These are phyloP conservation scores for Neofusicoccum cordaticola DNA, from an alignment of 2,329 filamentous ascomycete genomes.

Conservation along the genomic window DNA sequence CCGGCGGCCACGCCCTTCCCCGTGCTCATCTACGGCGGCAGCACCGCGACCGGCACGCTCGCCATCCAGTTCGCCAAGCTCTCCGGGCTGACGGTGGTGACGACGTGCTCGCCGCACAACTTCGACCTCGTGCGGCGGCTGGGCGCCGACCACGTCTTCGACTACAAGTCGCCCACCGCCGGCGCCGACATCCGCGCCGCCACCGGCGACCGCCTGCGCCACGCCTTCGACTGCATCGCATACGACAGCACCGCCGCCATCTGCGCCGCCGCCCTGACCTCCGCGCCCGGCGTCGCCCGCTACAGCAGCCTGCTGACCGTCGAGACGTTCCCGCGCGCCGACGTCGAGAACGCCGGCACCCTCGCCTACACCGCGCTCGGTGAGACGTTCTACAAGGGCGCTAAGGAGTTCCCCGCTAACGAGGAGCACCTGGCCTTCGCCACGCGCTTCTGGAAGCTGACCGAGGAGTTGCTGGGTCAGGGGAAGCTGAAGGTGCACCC, in stretches of 20 bases:
- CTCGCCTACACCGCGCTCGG: constrained; percentile 45
- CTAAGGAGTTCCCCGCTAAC: constrained; percentile 15
- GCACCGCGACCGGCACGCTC: constrained; percentile 50
- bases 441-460: constrained; percentile 25
- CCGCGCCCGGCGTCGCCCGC: constrained; percentile 21
- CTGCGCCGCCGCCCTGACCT: constrained; percentile 40
- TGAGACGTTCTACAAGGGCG: constrained; percentile 31
- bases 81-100: constrained; percentile 7
- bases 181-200: constrained; percentile 46
- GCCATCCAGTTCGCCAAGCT: constrained; percentile 48
- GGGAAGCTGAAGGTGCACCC: constrained; percentile 34
- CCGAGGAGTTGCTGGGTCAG: constrained; percentile 25
- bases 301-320: constrained; percentile 44
- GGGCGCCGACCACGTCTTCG: constrained; percentile 32
- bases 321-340: constrained; percentile 37
- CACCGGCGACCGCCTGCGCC: constrained; percentile 43
- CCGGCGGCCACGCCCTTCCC: constrained; percentile 37
- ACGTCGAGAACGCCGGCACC: constrained; percentile 43
- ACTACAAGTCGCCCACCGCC: constrained; percentile 49
- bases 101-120: constrained; percentile 17
- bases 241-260: constrained; percentile 38
- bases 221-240: constrained; percentile 51
- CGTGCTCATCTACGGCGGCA: constrained; percentile 52
- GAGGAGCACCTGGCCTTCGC: constrained; percentile 30
- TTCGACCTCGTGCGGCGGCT: constrained; percentile 3